phyloP scores from a whole-genome alignment of 352 stramenopile species.

The Phytophthora colocasiae region DNA sequence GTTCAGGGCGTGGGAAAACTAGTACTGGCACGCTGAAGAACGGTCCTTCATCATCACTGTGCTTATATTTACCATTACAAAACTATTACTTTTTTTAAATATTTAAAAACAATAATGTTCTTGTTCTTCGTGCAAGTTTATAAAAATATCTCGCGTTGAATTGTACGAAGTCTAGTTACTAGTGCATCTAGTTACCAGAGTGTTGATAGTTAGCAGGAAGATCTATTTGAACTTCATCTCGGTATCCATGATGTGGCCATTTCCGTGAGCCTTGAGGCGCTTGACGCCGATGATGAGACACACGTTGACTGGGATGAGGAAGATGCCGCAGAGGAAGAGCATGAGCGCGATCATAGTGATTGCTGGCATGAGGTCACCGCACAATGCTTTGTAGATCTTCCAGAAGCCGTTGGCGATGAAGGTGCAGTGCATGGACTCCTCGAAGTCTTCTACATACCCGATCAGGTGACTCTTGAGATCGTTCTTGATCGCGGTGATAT shows the following conservation, averaged over 20 bases:
- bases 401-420: conserved; percentile 61
- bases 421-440: conserved; percentile 67
- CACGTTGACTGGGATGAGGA: conserved; percentile 71
- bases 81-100: too few species aligned
- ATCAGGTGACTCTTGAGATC: conserved; percentile 55
- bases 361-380: conserved; percentile 64
- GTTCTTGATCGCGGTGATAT: conserved; percentile 52
- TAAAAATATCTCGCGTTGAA: neutral
- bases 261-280: conserved; percentile 61
- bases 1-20: too few species aligned
- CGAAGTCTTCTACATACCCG: conserved; percentile 62
- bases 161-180: too few species aligned
- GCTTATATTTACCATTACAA: too few species aligned
- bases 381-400: conserved; percentile 60
- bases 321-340: conserved; percentile 70
- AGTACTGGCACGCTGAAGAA: too few species aligned
- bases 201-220: neutral
- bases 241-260: conserved; percentile 63
- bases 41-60: too few species aligned
- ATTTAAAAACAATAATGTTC: too few species aligned
- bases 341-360: conserved; percentile 83
- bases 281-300: conserved; percentile 77
- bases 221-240: conserved; percentile 71
- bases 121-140: neutral
- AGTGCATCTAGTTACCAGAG: conserved; percentile 18